A percentile compares a stretch with the other conserved stretches of the same genome.
These are phyloP conservation scores for Penicillium janthinellum DNA, from an alignment of 2,329 filamentous ascomycete genomes.

Conservation along the genomic window DNA sequence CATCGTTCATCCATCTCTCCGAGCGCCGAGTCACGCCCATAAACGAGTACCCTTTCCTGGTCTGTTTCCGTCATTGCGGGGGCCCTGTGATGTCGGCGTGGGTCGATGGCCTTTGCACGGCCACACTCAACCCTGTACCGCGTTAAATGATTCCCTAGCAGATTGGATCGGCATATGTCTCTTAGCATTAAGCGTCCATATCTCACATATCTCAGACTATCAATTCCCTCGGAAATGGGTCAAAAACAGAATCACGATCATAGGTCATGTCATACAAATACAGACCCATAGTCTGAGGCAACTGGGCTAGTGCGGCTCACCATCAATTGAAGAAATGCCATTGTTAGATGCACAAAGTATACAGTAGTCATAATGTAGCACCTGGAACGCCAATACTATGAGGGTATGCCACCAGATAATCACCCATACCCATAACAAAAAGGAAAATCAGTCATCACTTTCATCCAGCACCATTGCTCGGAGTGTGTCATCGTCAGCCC, in stretches of 20 bases:
- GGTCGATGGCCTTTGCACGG: conserved; percentile 20
- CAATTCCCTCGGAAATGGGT: neutral
- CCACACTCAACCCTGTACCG: conserved; percentile 10
- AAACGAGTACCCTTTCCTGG: neutral
- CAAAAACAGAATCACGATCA: neutral
- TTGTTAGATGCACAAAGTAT: neutral
- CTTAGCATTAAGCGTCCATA: neutral
- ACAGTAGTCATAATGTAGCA: neutral
- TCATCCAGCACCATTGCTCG: conserved; percentile 70
- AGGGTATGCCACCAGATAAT: neutral
- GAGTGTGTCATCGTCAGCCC: conserved; percentile 70
- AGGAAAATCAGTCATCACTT: conserved; percentile 54
- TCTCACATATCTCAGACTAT: neutral
- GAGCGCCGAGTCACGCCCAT: neutral
- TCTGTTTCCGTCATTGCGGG: conserved; percentile 18
- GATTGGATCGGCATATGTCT: neutral
- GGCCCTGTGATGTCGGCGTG: conserved; percentile 21
- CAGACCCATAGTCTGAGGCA: no score
- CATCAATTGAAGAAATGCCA: conserved; percentile 1
- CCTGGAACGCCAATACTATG: neutral
- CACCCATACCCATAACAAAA: neutral
- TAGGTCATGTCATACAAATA: no score
- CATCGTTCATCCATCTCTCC: neutral
- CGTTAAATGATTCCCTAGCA: conserved; percentile 1
- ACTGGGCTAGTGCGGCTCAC: neutral